Percentiles rank a stretch among this genome's conserved stretches.
These are phyloP conservation scores for Mayamaea pseudoterrestris DNA, from an alignment of 108 stramenopile genomes.

Conservation along the genomic window DNA sequence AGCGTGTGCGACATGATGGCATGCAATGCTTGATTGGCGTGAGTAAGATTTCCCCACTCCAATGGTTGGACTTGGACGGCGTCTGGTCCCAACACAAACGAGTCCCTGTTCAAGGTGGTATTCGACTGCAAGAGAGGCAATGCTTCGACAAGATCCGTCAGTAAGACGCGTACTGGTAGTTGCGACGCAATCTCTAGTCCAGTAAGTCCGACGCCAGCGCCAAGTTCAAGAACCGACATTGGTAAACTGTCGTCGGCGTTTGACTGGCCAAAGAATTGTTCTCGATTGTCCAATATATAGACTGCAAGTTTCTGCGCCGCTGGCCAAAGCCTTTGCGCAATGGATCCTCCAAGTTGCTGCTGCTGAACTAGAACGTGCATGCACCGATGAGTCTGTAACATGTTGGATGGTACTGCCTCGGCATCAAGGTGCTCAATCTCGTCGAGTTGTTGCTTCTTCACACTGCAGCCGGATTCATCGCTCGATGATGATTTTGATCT, in stretches of 20 bases:
- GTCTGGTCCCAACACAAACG: background rate
- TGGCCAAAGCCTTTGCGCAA: slow-evolving; percentile 7
- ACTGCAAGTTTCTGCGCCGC: slow-evolving; percentile 3
- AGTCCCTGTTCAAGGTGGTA: background rate
- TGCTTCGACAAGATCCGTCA: slow-evolving; percentile 2
- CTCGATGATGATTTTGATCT: too few species aligned
- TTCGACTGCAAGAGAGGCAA: background rate
- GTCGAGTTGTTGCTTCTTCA: too few species aligned
- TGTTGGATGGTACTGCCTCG: too few species aligned
- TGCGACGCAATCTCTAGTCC: slow-evolving; percentile 1
- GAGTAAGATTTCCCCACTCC: slow-evolving; percentile 5
- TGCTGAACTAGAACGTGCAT: background rate
- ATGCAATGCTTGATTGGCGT: background rate
- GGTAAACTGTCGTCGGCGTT: too few species aligned
- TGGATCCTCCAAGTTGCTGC: background rate
- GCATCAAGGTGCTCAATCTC: too few species aligned
- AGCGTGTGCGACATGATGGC: background rate
- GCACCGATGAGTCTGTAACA: too few species aligned
- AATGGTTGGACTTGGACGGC: slow-evolving; percentile 2
- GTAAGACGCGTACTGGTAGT: background rate
- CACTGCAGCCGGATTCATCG: too few species aligned
- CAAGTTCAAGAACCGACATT: background rate
- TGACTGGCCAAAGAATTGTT: too few species aligned
- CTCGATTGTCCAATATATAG: background rate
- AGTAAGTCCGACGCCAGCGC: too few species aligned